These are phyloP conservation scores for Penicillium concentricum DNA, from an alignment of 2,329 filamentous ascomycete species.

Conservation along the genomic window DNA sequence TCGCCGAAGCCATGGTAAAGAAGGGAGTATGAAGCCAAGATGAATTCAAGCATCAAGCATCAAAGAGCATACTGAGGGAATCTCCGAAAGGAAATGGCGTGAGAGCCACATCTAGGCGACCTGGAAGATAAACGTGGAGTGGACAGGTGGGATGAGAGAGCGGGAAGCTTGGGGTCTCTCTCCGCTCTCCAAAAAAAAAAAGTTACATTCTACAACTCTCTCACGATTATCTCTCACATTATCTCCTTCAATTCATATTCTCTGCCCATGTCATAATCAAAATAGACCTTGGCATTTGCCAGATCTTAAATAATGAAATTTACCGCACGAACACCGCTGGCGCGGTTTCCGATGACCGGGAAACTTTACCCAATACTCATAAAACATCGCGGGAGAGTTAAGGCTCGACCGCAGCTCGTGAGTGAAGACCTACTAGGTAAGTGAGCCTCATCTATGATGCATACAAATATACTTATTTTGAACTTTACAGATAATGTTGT, in stretches of 20 bases:
- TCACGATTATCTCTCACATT: neutral
- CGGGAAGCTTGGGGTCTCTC: constrained; percentile 3
- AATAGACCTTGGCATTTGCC: neutral
- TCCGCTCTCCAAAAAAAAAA: constrained; percentile 8
- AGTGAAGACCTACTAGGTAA: constrained; percentile 38
- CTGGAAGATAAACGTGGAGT: neutral
- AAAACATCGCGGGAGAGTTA: neutral
- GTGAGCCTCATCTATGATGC: constrained; percentile 2
- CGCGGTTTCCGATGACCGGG: constrained; percentile 23
- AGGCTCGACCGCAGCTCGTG: constrained; percentile 24
- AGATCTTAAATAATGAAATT: neutral
- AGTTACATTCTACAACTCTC: neutral
- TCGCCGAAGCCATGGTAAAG: constrained; percentile 24
- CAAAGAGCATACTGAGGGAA: constrained; percentile 17
- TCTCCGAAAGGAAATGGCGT: constrained; percentile 18
- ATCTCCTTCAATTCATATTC: neutral
- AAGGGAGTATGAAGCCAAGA: neutral
- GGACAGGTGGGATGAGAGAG: constrained; percentile 10
- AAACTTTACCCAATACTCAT: constrained; percentile 1
- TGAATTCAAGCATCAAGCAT: constrained; percentile 1
- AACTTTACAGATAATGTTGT: constrained; percentile 62
- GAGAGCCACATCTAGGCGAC: constrained; percentile 26
- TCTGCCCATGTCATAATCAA: neutral
- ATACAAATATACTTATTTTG: neutral
- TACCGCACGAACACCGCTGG: neutral